These are phyloP conservation scores for Puccinia novopanici DNA, from an alignment of 1,284 basidiomycete genomes.

Conservation along the genomic window DNA sequence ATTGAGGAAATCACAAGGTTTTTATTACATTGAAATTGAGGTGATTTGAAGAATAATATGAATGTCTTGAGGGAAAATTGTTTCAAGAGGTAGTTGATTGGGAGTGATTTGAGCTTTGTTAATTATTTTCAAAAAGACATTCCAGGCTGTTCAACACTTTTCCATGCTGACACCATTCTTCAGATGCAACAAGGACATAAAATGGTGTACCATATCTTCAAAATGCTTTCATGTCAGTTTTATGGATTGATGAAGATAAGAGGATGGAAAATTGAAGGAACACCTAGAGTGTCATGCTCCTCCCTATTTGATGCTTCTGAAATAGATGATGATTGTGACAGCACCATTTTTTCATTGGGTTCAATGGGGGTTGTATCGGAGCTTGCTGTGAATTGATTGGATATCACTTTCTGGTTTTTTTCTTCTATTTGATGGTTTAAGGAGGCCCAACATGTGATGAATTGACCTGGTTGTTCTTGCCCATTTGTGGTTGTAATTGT, in stretches of 20 bases:
- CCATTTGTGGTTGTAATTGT: not conserved
- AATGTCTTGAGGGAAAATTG: too few relatives aligned
- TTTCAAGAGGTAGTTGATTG: not conserved
- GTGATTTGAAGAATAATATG: too few relatives aligned
- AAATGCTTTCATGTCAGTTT: too few relatives aligned
- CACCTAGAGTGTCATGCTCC: too few relatives aligned
- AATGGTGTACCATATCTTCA: not conserved
- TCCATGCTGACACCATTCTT: not conserved
- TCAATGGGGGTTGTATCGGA: not conserved
- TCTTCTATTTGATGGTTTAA: not conserved
- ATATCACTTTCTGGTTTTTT: not conserved
- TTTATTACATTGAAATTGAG: too few relatives aligned
- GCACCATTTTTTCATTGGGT: not conserved
- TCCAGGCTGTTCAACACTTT: not conserved
- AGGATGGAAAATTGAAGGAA: too few relatives aligned
- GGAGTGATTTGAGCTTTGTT: not conserved
- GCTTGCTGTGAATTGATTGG: not conserved
- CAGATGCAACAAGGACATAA: slow-evolving; percentile 11
- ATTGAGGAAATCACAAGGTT: too few relatives aligned
- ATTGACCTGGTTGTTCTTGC: not conserved
- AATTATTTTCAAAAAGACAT: not conserved
- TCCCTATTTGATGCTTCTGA: too few relatives aligned
- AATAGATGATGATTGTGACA: not conserved
- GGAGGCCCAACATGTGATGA: not conserved
- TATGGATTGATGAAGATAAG: too few relatives aligned